phyloP scores from a whole-genome alignment of 805 yeast species.

The Sugiyamaella floridensis region DNA sequence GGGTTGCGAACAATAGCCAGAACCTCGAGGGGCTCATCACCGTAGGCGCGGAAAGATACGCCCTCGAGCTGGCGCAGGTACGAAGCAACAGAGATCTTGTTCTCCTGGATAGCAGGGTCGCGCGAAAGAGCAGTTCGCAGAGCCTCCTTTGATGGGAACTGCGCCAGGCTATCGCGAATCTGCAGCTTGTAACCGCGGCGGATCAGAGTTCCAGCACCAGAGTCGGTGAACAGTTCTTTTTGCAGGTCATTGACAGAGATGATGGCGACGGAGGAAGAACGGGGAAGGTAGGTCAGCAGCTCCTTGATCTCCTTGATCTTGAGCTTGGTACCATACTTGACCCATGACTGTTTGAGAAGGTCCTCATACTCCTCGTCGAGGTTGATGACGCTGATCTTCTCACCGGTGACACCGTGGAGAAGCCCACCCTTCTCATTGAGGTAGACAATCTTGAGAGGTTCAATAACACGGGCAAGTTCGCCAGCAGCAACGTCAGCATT shows the following conservation, averaged over 20 bases:
- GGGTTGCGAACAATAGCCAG: constrained; percentile 72
- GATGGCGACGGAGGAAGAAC: constrained; percentile 96
- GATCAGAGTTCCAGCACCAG: constrained; percentile 98
- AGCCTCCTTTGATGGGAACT: constrained; percentile 52
- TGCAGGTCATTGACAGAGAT: constrained; percentile 92
- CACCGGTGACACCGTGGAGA: constrained; percentile 84
- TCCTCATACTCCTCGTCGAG: constrained; percentile 94
- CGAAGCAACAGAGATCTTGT: constrained; percentile 68
- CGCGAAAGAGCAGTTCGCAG: constrained; percentile 69
- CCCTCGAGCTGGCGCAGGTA: constrained; percentile 68
- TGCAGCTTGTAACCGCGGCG: constrained; percentile 92
- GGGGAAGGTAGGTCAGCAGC: constrained; percentile 84
- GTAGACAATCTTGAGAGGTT: constrained; percentile 94
- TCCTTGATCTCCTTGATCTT: constrained; percentile 96
- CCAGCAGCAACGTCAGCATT: constrained; percentile 99
- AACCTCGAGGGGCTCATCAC: constrained; percentile 94
- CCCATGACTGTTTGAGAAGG: constrained; percentile 92
- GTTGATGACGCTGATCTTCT: constrained; percentile 82
- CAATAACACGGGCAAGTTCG: constrained; percentile 91
- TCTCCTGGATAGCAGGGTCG: constrained; percentile 67
- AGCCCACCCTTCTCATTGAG: constrained; percentile 97
- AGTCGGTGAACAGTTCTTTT: constrained; percentile 94
- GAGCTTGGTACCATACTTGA: constrained; percentile 95
- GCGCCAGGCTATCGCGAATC: constrained; percentile 54
- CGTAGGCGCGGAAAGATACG: constrained; percentile 64